Evolutionary conservation across 495 filamentous ascomycete species (phyloP).

Genomic region (Hypoxylon intermedium): DNA sequence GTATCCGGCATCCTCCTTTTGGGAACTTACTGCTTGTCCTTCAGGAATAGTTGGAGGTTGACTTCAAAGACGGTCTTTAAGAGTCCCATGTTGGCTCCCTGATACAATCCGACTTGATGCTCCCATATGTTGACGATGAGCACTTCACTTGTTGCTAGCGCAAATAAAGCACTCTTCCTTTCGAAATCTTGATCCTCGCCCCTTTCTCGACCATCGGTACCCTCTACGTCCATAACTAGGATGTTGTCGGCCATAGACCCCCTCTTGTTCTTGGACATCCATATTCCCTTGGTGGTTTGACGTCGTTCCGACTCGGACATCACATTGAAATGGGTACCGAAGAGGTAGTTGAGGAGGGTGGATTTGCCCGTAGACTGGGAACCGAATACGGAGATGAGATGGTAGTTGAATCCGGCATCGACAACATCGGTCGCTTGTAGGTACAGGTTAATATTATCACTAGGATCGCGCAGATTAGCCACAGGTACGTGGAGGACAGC

Average conservation of each 20-base stretch:
- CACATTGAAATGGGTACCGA: conserved; percentile 93
- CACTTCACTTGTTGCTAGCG: conserved; percentile 95
- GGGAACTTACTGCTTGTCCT: conserved; percentile 79
- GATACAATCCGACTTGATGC: conserved; percentile 96
- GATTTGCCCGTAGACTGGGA: conserved; percentile 99
- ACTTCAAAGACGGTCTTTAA: conserved; percentile 99
- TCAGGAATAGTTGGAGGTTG: conserved; percentile 93
- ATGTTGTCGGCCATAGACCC: conserved; percentile 91
- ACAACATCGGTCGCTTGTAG: conserved; percentile 78
- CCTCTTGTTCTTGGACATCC: conserved; percentile 95
- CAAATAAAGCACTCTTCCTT: conserved; percentile 95
- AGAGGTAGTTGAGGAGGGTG: conserved; percentile 93
- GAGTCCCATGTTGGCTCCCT: conserved; percentile 98
- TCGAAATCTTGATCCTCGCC: conserved; percentile 99
- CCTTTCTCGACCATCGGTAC: conserved; percentile 93
- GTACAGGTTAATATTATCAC: conserved; percentile 81
- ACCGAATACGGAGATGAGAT: conserved; percentile 97
- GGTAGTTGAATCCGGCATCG: conserved; percentile 94
- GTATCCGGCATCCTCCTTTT: not conserved
- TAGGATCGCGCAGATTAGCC: conserved; percentile 47
- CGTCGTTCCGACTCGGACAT: conserved; percentile 91
- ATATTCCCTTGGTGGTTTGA: conserved; percentile 98
- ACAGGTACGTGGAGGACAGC: conserved; percentile 1
- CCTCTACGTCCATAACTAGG: conserved; percentile 98
- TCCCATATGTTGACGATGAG: conserved; percentile 99